Percentiles rank a stretch among this genome's conserved stretches.
Evolutionary conservation across 805 yeast genomes (phyloP).

Genomic region (Teunomyces aglyptinius): DNA sequence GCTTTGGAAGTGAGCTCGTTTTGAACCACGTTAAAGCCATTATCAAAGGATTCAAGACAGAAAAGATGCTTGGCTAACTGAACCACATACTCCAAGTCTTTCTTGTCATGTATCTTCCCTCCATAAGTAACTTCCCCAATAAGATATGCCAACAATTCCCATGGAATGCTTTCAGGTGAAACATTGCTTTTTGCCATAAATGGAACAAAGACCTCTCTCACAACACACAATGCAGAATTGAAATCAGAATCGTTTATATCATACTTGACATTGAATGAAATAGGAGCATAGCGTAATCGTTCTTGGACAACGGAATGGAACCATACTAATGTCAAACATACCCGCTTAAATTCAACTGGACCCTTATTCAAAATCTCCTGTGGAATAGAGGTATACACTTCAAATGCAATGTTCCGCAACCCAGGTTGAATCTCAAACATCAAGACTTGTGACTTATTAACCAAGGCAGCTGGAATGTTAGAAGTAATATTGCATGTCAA

Average conservation of each 20-base stretch:
- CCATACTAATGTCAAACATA: conserved; percentile 64
- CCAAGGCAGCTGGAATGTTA: conserved; percentile 52
- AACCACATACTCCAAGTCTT: conserved; percentile 40
- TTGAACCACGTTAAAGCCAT: conserved; percentile 41
- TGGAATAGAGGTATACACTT: conserved; percentile 27
- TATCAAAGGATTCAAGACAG: conserved; percentile 35
- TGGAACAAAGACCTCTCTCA: conserved; percentile 39
- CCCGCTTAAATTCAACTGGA: conserved; percentile 46
- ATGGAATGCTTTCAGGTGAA: conserved; percentile 40
- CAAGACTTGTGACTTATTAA: conserved; percentile 54
- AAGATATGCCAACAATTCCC: conserved; percentile 50
- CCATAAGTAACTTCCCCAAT: conserved; percentile 63
- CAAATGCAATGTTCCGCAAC: conserved; percentile 46
- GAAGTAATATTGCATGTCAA: conserved; percentile 58
- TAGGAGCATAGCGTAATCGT: conserved; percentile 56
- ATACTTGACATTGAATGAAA: conserved; percentile 59
- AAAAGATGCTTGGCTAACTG: conserved; percentile 40
- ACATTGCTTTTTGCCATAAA: conserved; percentile 7
- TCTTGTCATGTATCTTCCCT: conserved; percentile 49
- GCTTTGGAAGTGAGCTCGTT: conserved; percentile 17
- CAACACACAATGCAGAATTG: conserved; percentile 43
- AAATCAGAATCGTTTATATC: conserved; percentile 79
- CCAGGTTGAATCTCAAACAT: conserved; percentile 65
- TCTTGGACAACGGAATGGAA: conserved; percentile 63
- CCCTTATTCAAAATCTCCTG: conserved; percentile 13